phyloP scores from a whole-genome alignment of 768 basidiomycete genomes.

The Lyophyllum decastes region DNA sequence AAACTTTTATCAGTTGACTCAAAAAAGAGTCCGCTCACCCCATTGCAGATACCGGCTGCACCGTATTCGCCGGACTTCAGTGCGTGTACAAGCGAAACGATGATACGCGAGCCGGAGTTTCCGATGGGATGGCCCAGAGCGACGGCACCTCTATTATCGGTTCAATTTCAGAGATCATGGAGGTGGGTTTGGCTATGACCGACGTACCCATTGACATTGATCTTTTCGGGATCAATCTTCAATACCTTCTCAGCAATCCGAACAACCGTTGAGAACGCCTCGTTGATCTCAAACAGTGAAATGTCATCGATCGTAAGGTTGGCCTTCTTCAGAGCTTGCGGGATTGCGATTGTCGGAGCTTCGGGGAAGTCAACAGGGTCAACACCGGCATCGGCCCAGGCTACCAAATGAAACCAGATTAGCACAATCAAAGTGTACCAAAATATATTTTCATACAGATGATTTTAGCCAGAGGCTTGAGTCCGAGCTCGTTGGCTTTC shows the following conservation, averaged over 20 bases:
- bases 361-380: constrained; percentile 97
- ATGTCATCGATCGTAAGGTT: constrained; percentile 84
- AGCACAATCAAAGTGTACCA: constrained; percentile 4
- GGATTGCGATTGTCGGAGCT: constrained; percentile 91
- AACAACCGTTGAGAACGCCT: constrained; percentile 96
- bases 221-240: constrained; percentile 80
- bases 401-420: constrained; percentile 40
- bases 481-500: constrained; percentile 87
- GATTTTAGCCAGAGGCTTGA: constrained; percentile 92
- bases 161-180: constrained; percentile 14
- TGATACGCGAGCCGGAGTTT: constrained; percentile 92
- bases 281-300: constrained; percentile 93
- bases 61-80: constrained; percentile 92
- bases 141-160: constrained; percentile 79
- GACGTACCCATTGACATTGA: constrained; percentile 85
- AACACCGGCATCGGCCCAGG: constrained; percentile 95
- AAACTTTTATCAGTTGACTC: not conserved
- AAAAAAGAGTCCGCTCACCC: constrained; percentile 54
- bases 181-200: constrained; percentile 5
- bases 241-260: constrained; percentile 89
- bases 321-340: constrained; percentile 84
- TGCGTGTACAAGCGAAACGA: constrained; percentile 91
- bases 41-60: constrained; percentile 96
- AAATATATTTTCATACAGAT: constrained; percentile 64
- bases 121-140: constrained; percentile 96